Evolutionary conservation across 1,284 basidiomycete genomes (phyloP).

Genomic region (Sporisorium exsertum): DNA sequence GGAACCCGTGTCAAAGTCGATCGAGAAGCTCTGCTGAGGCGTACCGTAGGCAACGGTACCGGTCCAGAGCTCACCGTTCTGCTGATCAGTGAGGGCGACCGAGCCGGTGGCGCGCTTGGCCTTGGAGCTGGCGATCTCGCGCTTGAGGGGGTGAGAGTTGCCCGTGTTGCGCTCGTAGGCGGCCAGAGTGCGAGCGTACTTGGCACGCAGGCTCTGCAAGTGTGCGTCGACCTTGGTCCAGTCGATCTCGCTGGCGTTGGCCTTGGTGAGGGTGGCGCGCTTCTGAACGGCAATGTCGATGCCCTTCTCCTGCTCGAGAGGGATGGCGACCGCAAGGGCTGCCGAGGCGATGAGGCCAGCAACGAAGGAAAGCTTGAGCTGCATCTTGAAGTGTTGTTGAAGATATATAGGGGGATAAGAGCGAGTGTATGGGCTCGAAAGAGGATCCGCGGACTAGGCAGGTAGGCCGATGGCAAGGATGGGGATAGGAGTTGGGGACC

Average conservation of each 20-base stretch:
- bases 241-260: slow-evolving; percentile 48
- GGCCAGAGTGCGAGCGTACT: slow-evolving; percentile 48
- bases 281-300: slow-evolving; percentile 51
- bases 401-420: not conserved
- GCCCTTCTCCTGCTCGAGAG: slow-evolving; percentile 44
- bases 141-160: slow-evolving; percentile 49
- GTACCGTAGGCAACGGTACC: slow-evolving; percentile 62
- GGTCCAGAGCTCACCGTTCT: slow-evolving; percentile 58
- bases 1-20: slow-evolving; percentile 68
- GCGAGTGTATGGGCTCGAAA: not conserved
- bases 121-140: slow-evolving; percentile 32
- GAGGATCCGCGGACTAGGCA: slow-evolving; percentile 1
- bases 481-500: slow-evolving; percentile 1
- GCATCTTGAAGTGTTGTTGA: slow-evolving; percentile 36
- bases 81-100: slow-evolving; percentile 57
- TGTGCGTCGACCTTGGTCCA: slow-evolving; percentile 55
- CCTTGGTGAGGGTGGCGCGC: slow-evolving; percentile 40
- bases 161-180: slow-evolving; percentile 63
- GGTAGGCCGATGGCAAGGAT: slow-evolving; percentile 3
- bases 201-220: slow-evolving; percentile 43
- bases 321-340: slow-evolving; percentile 45
- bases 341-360: slow-evolving; percentile 54
- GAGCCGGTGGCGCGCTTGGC: slow-evolving; percentile 54
- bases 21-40: slow-evolving; percentile 54
- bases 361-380: slow-evolving; percentile 58